phyloP scores from a whole-genome alignment of 495 filamentous ascomycete genomes.

The Pyronema domesticum region DNA sequence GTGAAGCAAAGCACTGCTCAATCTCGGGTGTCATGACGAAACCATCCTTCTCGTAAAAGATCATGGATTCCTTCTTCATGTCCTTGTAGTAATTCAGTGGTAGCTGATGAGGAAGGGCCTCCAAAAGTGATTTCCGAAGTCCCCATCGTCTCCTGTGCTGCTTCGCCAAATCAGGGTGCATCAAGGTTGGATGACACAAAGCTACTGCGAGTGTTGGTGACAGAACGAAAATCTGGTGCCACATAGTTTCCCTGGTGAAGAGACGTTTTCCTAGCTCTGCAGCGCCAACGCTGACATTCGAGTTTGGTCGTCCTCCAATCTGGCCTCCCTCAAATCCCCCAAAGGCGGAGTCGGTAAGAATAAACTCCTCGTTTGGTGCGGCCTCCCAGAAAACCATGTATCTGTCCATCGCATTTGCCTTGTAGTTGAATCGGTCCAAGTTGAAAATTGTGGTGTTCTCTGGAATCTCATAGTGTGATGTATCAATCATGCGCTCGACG shows the following conservation, averaged over 20 bases:
- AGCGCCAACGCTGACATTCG: constrained; percentile 20
- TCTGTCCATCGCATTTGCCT: constrained; percentile 22
- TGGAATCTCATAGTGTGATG: constrained; percentile 17
- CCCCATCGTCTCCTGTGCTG: constrained; percentile 23
- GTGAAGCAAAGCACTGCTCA: constrained; percentile 15
- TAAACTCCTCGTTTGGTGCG: constrained; percentile 23
- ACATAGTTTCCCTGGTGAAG: constrained; percentile 25
- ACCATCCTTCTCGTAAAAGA: constrained; percentile 17
- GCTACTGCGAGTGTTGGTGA: constrained; percentile 24
- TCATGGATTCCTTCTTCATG: constrained; percentile 18
- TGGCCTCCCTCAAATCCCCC: constrained; percentile 25
- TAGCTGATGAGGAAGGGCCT: constrained; percentile 21
- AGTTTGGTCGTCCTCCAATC: constrained; percentile 22
- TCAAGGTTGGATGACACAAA: constrained; percentile 24
- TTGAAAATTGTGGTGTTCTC: constrained; percentile 20
- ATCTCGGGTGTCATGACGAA: constrained; percentile 19
- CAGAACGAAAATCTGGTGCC: constrained; percentile 26
- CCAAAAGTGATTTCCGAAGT: constrained; percentile 22
- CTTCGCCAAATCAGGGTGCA: constrained; percentile 20
- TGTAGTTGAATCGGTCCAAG: constrained; percentile 24
- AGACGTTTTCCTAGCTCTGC: constrained; percentile 18
- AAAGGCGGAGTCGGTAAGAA: constrained; percentile 25
- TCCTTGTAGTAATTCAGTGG: constrained; percentile 25
- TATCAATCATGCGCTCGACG: constrained; percentile 15
- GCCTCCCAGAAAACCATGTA: constrained; percentile 26